These are phyloP conservation scores for Peronospora tabacina DNA, from an alignment of 352 stramenopile genomes.

Conservation along the genomic window DNA sequence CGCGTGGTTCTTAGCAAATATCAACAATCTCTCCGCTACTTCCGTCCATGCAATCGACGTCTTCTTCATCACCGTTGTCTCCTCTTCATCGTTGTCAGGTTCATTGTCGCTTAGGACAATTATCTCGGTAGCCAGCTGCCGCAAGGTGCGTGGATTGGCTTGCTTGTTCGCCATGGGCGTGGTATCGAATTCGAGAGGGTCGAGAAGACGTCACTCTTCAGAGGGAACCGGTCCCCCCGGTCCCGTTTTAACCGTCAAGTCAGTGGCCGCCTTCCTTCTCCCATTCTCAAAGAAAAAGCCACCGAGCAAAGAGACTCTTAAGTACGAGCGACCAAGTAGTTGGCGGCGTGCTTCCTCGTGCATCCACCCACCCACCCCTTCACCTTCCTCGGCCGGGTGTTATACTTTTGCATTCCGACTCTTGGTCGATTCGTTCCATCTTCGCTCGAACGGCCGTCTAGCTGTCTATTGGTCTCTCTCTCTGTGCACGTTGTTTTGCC, in stretches of 20 bases:
- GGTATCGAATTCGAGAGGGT: slow-evolving; percentile 9
- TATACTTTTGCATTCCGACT: slow-evolving; percentile 27
- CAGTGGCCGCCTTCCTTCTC: slow-evolving; percentile 13
- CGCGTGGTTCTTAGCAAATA: slow-evolving; percentile 15
- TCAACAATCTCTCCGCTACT: slow-evolving; percentile 9
- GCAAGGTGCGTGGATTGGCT: background rate
- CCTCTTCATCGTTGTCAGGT: slow-evolving; percentile 1
- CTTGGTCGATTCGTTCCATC: slow-evolving; percentile 11
- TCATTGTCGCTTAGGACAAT: slow-evolving; percentile 21
- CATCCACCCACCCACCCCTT: background rate
- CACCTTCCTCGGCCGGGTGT: slow-evolving; percentile 4
- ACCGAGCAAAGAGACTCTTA: slow-evolving; percentile 9
- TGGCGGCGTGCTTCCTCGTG: slow-evolving; percentile 1
- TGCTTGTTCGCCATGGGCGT: background rate
- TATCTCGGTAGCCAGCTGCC: slow-evolving; percentile 4
- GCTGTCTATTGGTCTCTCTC: background rate
- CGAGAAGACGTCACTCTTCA: slow-evolving; percentile 4
- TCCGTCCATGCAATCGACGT: slow-evolving; percentile 13
- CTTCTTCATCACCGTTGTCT: slow-evolving; percentile 1
- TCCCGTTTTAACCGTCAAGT: slow-evolving; percentile 25
- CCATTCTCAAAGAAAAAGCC: slow-evolving; percentile 23
- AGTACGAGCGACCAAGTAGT: background rate
- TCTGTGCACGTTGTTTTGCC: too few species aligned
- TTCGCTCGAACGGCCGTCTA: background rate
- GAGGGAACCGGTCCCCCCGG: slow-evolving; percentile 16